Base-by-base conservation (phyloP, 176 grass and related monocot species). In the Phoenix roebelenii region DNA sequence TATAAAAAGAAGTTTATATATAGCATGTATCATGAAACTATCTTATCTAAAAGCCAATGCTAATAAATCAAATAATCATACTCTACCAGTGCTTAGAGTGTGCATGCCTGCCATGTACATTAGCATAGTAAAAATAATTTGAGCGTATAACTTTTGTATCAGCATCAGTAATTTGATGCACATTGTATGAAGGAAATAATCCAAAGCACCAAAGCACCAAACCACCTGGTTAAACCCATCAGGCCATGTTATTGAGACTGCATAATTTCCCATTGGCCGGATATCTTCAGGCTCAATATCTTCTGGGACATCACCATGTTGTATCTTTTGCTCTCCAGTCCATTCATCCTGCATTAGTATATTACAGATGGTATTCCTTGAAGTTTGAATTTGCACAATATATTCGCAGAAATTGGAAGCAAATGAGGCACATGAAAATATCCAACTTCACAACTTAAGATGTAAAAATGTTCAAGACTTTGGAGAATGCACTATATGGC, bases 241-340 rank as follows among this genome's bases (percentile, higher is more conserved):
- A 56, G 92, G 92, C 92, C 92, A 97, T n/a, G 92, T 88, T 77
- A 97, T 91, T 59, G 92, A 97, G 73, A 91, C 92, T 16, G 87
- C 92, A 29, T 97, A 97, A 74, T 97, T 97, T 58, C 92, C 92
- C 87, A 97, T 90, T 0, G 92, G 87, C 57, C 78, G 66, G 60
- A 97, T 97, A 58, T 91, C 92, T 80, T 97, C 81, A 55, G 92
- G 92, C 54, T 97, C 92, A 44, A 91, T 97, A 67, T 91, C 87
- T 65, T 97, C 92, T 65, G 92, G 81, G 63, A 97, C 60, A 73
- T 97, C 92, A 4, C 80, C 76, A 29, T 85, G 85, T 68, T 91
- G 84, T 76, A 97, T 22, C 65, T 91, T 97, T 57, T 91, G 87
- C 62, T 91, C 92, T 72, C 92, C 92, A 25, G 92, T 91, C 92